These are phyloP conservation scores for Coemansia sp. DNA, from an alignment of 192 early-diverging fungal species.

Conservation along the genomic window DNA sequence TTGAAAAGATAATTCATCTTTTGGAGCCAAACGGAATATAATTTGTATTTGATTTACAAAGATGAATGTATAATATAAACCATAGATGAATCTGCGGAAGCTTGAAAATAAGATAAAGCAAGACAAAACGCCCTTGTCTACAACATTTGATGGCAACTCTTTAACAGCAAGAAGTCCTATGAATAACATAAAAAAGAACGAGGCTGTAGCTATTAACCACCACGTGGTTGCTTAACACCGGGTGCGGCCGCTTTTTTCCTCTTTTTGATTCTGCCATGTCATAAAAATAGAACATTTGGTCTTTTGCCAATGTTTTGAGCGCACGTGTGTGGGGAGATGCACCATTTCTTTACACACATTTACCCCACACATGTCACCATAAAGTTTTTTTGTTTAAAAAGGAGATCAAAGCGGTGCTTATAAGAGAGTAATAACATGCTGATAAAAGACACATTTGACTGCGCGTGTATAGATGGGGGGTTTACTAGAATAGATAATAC, in stretches of 20 bases:
- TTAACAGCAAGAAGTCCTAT: not conserved
- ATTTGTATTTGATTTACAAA: not conserved
- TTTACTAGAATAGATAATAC: not conserved
- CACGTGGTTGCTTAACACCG: not conserved
- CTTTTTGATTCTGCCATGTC: not conserved
- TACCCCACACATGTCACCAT: not conserved
- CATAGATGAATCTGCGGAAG: too few species aligned
- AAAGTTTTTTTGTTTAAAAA: not conserved
- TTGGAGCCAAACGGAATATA: not conserved
- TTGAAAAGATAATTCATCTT: slow-evolving; percentile 25
- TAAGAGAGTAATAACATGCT: not conserved
- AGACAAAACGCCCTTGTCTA: too few species aligned
- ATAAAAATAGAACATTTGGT: slow-evolving; percentile 9
- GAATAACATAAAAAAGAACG: not conserved
- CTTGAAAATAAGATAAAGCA: too few species aligned
- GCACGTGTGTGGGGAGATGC: not conserved
- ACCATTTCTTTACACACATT: not conserved
- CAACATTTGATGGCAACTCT: too few species aligned
- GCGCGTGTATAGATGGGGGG: not conserved
- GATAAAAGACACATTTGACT: not conserved
- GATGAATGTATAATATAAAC: too few species aligned
- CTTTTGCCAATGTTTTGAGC: not conserved
- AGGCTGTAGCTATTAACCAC: not conserved
- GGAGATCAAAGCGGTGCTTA: too few species aligned
- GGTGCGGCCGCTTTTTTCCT: not conserved